phyloP scores from a whole-genome alignment of 768 basidiomycete species.

The Boletus tomentosulus region DNA sequence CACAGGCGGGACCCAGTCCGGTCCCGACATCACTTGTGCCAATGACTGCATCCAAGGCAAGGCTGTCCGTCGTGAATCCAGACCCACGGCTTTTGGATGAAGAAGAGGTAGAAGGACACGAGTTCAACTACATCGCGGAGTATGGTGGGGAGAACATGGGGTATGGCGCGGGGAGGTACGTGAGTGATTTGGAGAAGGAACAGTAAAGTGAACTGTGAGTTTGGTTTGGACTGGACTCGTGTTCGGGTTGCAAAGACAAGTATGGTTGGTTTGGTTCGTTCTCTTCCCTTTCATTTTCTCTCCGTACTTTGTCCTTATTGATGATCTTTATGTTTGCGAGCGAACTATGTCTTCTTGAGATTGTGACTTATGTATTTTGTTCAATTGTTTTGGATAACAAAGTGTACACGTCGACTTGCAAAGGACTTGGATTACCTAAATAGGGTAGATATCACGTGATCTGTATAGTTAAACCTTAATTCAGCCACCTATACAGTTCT shows the following conservation, averaged over 20 bases:
- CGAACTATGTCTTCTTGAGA: not conserved
- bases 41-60: slow-evolving; percentile 2
- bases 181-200: slow-evolving; percentile 41
- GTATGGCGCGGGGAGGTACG: slow-evolving; percentile 43
- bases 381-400: not conserved
- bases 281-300: not conserved
- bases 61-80: slow-evolving; percentile 27
- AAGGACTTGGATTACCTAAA: no score
- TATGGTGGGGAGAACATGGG: slow-evolving; percentile 35
- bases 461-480: slow-evolving; percentile 8
- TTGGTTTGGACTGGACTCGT: not conserved
- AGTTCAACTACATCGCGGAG: slow-evolving; percentile 57
- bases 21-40: slow-evolving; percentile 28
- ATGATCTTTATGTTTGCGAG: slow-evolving; percentile 5
- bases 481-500: slow-evolving; percentile 29
- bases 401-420: not conserved
- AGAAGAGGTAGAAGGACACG: slow-evolving; percentile 27
- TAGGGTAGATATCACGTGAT: slow-evolving; percentile 3
- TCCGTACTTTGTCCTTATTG: slow-evolving; percentile 8
- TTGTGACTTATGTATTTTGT: not conserved
- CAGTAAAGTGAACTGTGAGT: not conserved
- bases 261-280: not conserved
- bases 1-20: slow-evolving; percentile 7
- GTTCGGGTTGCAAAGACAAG: not conserved
- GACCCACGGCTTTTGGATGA: slow-evolving; percentile 27